Conservation (phyloP, 169 alveolate genomes). For the Plasmodium knowlesi region DNA sequence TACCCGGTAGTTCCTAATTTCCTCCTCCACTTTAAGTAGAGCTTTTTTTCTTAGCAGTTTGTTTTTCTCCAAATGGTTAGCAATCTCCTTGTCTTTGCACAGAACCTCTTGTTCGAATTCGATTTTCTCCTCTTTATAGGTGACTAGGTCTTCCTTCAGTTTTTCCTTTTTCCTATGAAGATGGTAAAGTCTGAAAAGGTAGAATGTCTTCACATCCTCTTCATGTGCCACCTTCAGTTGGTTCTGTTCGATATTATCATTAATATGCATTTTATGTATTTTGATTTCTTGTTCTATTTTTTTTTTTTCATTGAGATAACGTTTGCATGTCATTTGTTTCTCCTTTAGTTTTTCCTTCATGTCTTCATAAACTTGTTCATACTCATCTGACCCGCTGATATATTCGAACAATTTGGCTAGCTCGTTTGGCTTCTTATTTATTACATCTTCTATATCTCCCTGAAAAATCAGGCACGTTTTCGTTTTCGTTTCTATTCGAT, state of each 20-base stretch:
- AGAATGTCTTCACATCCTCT: constrained; percentile 1
- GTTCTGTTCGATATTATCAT: constrained; percentile 57
- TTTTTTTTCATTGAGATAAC: constrained; percentile 48
- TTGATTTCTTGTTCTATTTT: constrained; percentile 67
- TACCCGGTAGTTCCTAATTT: background rate
- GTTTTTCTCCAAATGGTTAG: constrained; percentile 37
- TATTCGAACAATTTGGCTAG: constrained; percentile 90
- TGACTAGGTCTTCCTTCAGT: constrained; percentile 12
- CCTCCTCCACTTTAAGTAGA: constrained; percentile 16
- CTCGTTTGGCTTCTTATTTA: constrained; percentile 90
- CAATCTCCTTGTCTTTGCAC: constrained; percentile 20
- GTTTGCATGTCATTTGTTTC: constrained; percentile 49
- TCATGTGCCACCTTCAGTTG: constrained; percentile 50
- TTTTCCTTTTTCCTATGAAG: constrained; percentile 35
- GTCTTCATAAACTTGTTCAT: constrained; percentile 71
- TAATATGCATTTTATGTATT: constrained; percentile 38
- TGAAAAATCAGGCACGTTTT: constrained; percentile 89
- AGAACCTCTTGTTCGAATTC: constrained; percentile 51
- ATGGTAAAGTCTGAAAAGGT: constrained; percentile 43
- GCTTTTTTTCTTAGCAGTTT: constrained; percentile 36
- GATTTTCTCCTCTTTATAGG: constrained; percentile 19
- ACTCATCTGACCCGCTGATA: constrained; percentile 90
- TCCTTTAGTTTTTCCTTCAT: constrained; percentile 58
- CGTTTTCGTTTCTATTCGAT: constrained; percentile 82
- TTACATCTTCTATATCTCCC: constrained; percentile 92